These are phyloP conservation scores for Mycena chlorophos DNA, from an alignment of 768 basidiomycete species.

Conservation along the genomic window DNA sequence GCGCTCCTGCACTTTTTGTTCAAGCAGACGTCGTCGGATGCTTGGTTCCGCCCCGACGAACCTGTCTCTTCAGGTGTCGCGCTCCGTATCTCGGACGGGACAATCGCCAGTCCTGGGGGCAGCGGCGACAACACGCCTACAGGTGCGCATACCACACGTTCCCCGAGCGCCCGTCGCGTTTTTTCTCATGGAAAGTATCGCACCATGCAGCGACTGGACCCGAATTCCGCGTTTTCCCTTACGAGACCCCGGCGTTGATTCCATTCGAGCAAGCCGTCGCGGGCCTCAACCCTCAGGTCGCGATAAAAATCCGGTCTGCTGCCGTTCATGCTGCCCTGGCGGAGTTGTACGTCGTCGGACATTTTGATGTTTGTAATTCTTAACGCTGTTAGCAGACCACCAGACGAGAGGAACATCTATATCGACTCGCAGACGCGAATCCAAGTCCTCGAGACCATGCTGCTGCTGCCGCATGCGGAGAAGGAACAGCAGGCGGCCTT, in stretches of 20 bases:
- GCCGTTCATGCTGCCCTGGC: slow-evolving; percentile 79
- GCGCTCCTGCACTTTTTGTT: slow-evolving; percentile 81
- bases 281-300: slow-evolving; percentile 76
- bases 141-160: slow-evolving; percentile 22
- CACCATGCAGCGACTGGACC: slow-evolving; percentile 25
- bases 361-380: slow-evolving; percentile 41
- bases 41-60: slow-evolving; percentile 81
- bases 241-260: slow-evolving; percentile 68
- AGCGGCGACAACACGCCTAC: slow-evolving; percentile 18
- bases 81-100: slow-evolving; percentile 48
- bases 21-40: slow-evolving; percentile 75
- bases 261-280: slow-evolving; percentile 76
- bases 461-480: slow-evolving; percentile 74
- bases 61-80: slow-evolving; percentile 75
- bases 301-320: slow-evolving; percentile 76
- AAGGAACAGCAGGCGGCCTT: slow-evolving; percentile 89
- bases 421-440: slow-evolving; percentile 85
- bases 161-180: slow-evolving; percentile 12
- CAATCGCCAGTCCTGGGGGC: slow-evolving; percentile 14
- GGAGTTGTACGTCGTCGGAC: slow-evolving; percentile 51
- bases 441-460: slow-evolving; percentile 79
- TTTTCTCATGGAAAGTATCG: not conserved
- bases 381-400: slow-evolving; percentile 37
- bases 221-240: slow-evolving; percentile 79
- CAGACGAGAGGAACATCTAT: slow-evolving; percentile 60